These are phyloP conservation scores for Picochlorum sp. DNA, from an alignment of 139 green algal species.

Conservation along the genomic window DNA sequence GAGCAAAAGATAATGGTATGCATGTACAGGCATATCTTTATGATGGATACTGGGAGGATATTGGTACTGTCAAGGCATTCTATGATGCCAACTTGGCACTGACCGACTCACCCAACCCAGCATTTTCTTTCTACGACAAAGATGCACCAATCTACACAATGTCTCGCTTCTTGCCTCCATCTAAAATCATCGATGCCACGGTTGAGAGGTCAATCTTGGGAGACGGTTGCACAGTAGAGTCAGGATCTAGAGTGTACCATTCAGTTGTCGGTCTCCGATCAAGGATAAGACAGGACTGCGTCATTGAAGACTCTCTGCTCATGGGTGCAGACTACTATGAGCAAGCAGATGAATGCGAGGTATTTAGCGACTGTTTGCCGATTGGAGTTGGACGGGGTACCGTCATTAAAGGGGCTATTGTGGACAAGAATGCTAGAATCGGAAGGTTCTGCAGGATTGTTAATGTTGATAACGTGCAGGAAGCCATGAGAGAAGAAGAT, in stretches of 20 bases:
- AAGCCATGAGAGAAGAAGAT: conserved; percentile 73
- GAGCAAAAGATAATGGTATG: conserved; percentile 61
- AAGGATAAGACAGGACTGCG: conserved; percentile 53
- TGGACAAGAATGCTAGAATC: conserved; percentile 96
- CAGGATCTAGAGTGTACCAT: conserved; percentile 65
- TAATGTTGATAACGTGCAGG: conserved; percentile 67
- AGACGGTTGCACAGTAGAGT: conserved; percentile 66
- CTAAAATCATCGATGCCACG: conserved; percentile 46
- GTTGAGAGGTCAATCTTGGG: conserved; percentile 51
- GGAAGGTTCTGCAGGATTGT: conserved; percentile 49
- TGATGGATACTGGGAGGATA: conserved; percentile 86
- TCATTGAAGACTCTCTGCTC: conserved; percentile 63
- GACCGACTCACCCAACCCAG: conserved; percentile 62
- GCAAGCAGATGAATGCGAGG: conserved; percentile 51
- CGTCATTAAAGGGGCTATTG: conserved; percentile 82
- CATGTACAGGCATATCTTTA: conserved; percentile 71
- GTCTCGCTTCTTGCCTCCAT: conserved; percentile 68
- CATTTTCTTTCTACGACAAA: conserved; percentile 77
- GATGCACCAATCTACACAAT: conserved; percentile 80
- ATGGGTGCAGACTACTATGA: conserved; percentile 99
- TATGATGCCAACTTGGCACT: conserved; percentile 94
- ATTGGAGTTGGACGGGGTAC: conserved; percentile 82
- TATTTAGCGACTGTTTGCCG: conserved; percentile 73
- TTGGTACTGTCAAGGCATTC: conserved; percentile 92
- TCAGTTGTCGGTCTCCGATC: conserved; percentile 87